These are phyloP conservation scores for Daldinia childiae DNA, from an alignment of 495 filamentous ascomycete species.

Conservation along the genomic window DNA sequence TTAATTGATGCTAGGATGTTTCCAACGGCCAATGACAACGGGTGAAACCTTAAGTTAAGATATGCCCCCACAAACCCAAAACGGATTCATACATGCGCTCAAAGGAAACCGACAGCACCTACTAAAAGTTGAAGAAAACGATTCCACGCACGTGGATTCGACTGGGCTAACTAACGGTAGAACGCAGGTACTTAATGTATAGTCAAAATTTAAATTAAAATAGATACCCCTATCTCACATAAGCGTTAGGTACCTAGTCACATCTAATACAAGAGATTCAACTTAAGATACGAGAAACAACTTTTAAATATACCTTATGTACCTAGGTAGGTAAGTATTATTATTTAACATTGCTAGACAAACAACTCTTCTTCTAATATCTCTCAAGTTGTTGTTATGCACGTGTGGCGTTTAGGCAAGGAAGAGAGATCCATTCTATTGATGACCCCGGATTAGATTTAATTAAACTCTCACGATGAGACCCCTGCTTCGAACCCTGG, in stretches of 20 bases:
- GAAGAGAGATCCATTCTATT: slow-evolving; percentile 5
- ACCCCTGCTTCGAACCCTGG: slow-evolving; percentile 32
- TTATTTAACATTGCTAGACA: neutral
- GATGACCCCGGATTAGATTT: slow-evolving; percentile 33
- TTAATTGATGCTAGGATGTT: slow-evolving; percentile 2
- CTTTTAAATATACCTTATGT: too few species aligned
- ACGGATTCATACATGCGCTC: slow-evolving; percentile 6
- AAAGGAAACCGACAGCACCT: slow-evolving; percentile 3
- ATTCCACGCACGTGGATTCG: slow-evolving; percentile 1
- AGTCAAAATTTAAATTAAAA: neutral
- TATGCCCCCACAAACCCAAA: slow-evolving; percentile 34
- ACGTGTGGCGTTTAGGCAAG: neutral
- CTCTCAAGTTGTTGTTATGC: neutral
- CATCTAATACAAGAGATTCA: neutral
- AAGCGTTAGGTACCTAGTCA: neutral
- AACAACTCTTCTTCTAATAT: neutral
- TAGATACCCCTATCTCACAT: slow-evolving; percentile 2
- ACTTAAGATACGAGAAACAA: too few species aligned
- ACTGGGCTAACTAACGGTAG: neutral
- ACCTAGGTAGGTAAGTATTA: neutral
- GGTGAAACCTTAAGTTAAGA: slow-evolving; percentile 14
- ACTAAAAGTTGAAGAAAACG: neutral
- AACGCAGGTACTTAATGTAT: neutral
- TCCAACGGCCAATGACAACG: slow-evolving; percentile 20
- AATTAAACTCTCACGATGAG: slow-evolving; percentile 33